These are phyloP conservation scores for Populus ilicifolia DNA, from an alignment of 345 rosid genomes.

Conservation along the genomic window DNA sequence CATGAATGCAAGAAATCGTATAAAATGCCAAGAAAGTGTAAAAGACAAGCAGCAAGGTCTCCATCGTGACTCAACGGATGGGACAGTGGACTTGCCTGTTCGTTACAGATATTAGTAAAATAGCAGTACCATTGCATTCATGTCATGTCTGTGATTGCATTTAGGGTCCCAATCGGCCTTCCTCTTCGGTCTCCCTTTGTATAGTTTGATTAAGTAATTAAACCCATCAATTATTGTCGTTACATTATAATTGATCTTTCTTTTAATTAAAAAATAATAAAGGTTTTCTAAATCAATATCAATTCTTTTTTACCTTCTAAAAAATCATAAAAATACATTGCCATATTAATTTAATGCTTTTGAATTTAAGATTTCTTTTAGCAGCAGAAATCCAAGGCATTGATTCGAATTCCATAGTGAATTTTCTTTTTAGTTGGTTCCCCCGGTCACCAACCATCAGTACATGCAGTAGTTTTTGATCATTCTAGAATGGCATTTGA, in stretches of 20 bases:
- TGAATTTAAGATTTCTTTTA: neutral
- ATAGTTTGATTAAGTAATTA: no score
- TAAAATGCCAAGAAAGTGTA: neutral
- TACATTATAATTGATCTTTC: neutral
- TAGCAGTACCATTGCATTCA: neutral
- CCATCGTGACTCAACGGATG: slow-evolving; percentile 7
- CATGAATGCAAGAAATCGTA: neutral
- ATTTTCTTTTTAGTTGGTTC: no score
- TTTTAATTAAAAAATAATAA: no score
- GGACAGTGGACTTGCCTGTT: slow-evolving; percentile 11
- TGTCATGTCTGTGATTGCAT: no score
- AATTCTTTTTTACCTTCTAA: neutral
- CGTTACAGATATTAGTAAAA: neutral
- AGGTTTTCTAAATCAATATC: neutral
- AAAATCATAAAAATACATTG: no score
- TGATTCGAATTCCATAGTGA: neutral
- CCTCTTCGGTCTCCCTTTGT: no score
- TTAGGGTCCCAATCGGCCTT: no score
- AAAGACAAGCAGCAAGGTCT: neutral
- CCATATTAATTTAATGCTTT: no score
- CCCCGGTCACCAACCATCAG: no score
- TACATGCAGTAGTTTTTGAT: no score
- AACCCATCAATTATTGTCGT: no score
- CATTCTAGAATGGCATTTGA: no score
- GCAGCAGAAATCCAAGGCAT: neutral